Percentiles rank a stretch among this genome's conserved stretches.
phyloP scores from a whole-genome alignment of 331 rosid species.

The Pyracantha coccinea region DNA sequence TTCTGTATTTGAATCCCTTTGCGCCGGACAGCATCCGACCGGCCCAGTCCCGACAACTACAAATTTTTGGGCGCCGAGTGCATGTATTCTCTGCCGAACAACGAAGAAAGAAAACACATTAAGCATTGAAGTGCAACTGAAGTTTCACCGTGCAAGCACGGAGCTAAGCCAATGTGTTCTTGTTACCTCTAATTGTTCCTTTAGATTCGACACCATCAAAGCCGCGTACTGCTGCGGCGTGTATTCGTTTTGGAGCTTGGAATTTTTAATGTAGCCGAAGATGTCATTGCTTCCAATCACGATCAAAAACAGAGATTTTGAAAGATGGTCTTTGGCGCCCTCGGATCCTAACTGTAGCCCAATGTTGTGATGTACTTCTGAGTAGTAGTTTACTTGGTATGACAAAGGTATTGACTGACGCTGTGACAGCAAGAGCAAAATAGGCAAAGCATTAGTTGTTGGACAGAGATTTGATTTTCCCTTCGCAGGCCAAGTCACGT shows the following conservation, averaged over 20 bases:
- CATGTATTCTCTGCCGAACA: conserved; percentile 42
- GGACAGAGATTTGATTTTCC: too few species aligned
- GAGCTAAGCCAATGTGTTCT: neutral
- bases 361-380: conserved; percentile 25
- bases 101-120: neutral
- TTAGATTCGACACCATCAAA: conserved; percentile 41
- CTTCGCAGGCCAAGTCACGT: too few species aligned
- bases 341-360: conserved; percentile 24
- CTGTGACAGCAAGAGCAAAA: conserved; percentile 9
- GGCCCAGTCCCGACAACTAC: conserved; percentile 43
- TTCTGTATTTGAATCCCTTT: conserved; percentile 35
- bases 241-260: conserved; percentile 24
- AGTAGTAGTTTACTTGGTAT: conserved; percentile 46
- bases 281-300: conserved; percentile 87
- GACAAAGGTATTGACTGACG: conserved; percentile 51
- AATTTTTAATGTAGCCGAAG: conserved; percentile 42
- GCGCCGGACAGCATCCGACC: conserved; percentile 64
- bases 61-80: conserved; percentile 53
- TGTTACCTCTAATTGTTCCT: conserved; percentile 50
- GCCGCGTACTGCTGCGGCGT: conserved; percentile 47
- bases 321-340: conserved; percentile 34
- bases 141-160: neutral
- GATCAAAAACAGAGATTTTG: conserved; percentile 48
- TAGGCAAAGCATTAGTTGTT: neutral
- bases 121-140: neutral